Evolutionary conservation across 106 monocot species (phyloP).

Genomic region (Dendrobium chrysotoxum): DNA sequence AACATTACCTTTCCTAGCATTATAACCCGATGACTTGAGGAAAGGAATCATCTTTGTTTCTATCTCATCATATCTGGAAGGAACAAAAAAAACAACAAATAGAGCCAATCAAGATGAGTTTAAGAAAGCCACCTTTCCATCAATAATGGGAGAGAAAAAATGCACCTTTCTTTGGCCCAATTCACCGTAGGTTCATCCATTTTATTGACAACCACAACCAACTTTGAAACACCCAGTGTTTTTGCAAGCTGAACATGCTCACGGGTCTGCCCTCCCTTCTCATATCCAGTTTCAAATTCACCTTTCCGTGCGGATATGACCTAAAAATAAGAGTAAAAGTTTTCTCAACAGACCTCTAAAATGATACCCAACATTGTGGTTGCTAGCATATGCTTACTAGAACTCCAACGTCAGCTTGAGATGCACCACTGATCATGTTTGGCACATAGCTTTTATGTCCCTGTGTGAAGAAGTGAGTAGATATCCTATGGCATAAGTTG

Average conservation of each 20-base stretch:
- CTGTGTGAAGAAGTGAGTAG: slow-evolving; percentile 30
- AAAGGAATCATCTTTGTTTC: slow-evolving; percentile 90
- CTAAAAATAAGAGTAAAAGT: slow-evolving; percentile 22
- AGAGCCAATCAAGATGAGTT: not conserved
- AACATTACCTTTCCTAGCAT: slow-evolving; percentile 76
- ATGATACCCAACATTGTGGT: not conserved
- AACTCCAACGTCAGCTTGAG: slow-evolving; percentile 98
- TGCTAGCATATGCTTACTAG: slow-evolving; percentile 40
- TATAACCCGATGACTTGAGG: slow-evolving; percentile 79
- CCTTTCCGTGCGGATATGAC: slow-evolving; percentile 98
- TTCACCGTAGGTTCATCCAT: slow-evolving; percentile 95
- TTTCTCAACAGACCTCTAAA: not conserved
- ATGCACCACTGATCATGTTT: slow-evolving; percentile 99
- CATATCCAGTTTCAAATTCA: slow-evolving; percentile 99
- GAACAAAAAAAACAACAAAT: not conserved
- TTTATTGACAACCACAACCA: slow-evolving; percentile 91
- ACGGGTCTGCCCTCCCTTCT: slow-evolving; percentile 91
- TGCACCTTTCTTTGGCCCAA: slow-evolving; percentile 93
- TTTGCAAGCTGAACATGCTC: slow-evolving; percentile 96
- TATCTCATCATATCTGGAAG: slow-evolving; percentile 83
- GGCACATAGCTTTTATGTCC: slow-evolving; percentile 99
- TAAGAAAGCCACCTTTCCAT: not conserved
- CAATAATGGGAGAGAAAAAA: not conserved
- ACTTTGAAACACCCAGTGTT: slow-evolving; percentile 88
- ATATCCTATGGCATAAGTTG: not conserved